Base-by-base conservation (phyloP, 306 rosid species). In the Medicago lupulina region DNA sequence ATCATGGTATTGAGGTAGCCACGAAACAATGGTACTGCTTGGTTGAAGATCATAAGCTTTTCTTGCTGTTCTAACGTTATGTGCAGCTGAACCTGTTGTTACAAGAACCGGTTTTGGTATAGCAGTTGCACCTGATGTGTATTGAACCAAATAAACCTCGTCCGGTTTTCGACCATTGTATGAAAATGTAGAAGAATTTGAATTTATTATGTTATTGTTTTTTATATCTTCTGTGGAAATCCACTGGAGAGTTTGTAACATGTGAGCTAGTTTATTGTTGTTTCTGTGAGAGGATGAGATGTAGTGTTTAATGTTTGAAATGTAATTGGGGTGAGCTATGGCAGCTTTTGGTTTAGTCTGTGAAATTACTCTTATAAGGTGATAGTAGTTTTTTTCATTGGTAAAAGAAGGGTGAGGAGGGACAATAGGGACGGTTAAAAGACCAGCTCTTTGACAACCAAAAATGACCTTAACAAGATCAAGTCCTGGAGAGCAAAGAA, bases 1-100 rank as follows among this genome's bases (percentile, higher is more conserved):
- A 39, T 91, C 97, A 54, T 91, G 97, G 74, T 88, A 89, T 47
- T 93, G 98, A 15, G 98, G 98, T 9, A 93, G 79, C 98, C 97
- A 93, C 0, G 98, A 93, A 10, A 87, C 91, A 5, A 89, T 84
- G 14, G 82, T 71, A 21, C 87, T 79, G 83, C 84, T 88, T 3
- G 93, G 93, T 53, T 93, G 92, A 50, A 93, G 88, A 78, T 93
- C 93, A 10, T 93, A 91, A 69, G 96, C 88, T 75, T 77, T 87
- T 14, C 98, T 88, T 0, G 89, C 97, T 0, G 83, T 53, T 11
- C 98, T 84, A 2, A 87, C 96, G 17, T 93, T 91, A 67, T 93
- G 96, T 62, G 92, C 89, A 0, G 96, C 97, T 2, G 96, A 87
- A 0, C 93, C 98, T 2, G 96, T 86, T 0, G 92, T 84, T 2